These are phyloP conservation scores for Huiozyma naganishii DNA, from an alignment of 805 yeast species.

Conservation along the genomic window DNA sequence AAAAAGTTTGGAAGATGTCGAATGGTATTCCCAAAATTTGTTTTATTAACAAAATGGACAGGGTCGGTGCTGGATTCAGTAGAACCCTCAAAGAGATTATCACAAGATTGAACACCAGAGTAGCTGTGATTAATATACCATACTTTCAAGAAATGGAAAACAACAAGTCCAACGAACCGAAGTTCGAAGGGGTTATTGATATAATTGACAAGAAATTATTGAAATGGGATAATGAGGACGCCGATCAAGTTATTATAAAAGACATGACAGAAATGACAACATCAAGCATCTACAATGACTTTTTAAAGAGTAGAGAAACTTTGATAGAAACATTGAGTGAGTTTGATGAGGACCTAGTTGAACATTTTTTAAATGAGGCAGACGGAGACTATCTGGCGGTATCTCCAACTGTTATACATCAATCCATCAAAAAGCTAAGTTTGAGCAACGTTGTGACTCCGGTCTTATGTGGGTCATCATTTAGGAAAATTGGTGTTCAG, in stretches of 20 bases:
- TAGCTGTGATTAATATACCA: conserved; percentile 69
- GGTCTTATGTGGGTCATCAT: conserved; percentile 86
- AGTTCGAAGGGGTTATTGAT: conserved; percentile 50
- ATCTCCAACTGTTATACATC: conserved; percentile 40
- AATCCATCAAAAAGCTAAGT: conserved; percentile 57
- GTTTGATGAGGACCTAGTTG: conserved; percentile 65
- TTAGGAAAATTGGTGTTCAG: conserved; percentile 87
- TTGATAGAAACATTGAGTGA: conserved; percentile 79
- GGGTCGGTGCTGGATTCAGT: conserved; percentile 91
- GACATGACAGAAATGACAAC: conserved; percentile 43
- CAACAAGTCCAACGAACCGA: conserved; percentile 23
- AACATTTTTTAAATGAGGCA: conserved; percentile 65
- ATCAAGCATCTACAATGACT: conserved; percentile 35
- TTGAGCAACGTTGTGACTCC: conserved; percentile 53
- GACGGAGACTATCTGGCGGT: conserved; percentile 54
- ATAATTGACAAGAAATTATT: conserved; percentile 42
- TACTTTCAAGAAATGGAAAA: conserved; percentile 34
- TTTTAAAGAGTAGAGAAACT: conserved; percentile 53
- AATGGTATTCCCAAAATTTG: conserved; percentile 64
- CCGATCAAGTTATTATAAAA: conserved; percentile 15
- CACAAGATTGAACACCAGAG: conserved; percentile 60
- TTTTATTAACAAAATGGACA: conserved; percentile 90
- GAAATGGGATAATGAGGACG: conserved; percentile 33
- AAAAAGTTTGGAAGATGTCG: conserved; percentile 92
- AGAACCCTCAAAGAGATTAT: conserved; percentile 81